Percentiles rank a stretch among this genome's conserved stretches.
phyloP scores from a whole-genome alignment of 2,329 filamentous ascomycete genomes.

The Alternaria postmessia region DNA sequence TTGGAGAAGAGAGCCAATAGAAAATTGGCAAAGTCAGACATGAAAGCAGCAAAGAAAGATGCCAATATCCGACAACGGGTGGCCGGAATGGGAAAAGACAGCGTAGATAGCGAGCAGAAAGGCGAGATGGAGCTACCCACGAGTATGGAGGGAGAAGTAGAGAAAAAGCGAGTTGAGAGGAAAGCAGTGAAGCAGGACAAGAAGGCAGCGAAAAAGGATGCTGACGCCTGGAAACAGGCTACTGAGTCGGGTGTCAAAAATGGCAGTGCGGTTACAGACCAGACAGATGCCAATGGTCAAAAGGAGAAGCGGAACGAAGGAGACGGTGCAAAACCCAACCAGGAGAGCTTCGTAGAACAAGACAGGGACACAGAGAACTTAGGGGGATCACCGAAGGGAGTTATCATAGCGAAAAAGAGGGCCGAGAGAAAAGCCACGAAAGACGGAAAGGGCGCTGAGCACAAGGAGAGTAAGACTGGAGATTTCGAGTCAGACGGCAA shows the following conservation, averaged over 20 bases:
- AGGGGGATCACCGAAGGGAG: neutral
- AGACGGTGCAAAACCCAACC: neutral
- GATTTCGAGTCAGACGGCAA: neutral
- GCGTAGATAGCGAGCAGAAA: neutral
- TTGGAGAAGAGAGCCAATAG: neutral
- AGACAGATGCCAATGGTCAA: neutral
- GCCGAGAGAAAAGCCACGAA: neutral
- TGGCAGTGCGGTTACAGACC: neutral
- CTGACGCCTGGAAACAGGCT: neutral
- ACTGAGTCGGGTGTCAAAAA: neutral
- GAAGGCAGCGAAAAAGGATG: neutral
- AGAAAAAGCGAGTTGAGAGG: neutral
- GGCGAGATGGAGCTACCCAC: neutral
- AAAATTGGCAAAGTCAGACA: neutral
- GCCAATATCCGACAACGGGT: neutral
- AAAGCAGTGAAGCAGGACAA: neutral
- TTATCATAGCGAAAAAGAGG: neutral
- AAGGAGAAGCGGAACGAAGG: neutral
- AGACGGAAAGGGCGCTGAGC: neutral
- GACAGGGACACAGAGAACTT: neutral
- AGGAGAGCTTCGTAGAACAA: neutral
- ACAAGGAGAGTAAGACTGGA: neutral
- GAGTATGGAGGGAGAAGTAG: neutral
- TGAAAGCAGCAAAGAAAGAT: neutral
- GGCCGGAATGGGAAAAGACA: neutral